Conservation (phyloP, 2,329 filamentous ascomycete species). For the Fusarium pseudonygamai region DNA sequence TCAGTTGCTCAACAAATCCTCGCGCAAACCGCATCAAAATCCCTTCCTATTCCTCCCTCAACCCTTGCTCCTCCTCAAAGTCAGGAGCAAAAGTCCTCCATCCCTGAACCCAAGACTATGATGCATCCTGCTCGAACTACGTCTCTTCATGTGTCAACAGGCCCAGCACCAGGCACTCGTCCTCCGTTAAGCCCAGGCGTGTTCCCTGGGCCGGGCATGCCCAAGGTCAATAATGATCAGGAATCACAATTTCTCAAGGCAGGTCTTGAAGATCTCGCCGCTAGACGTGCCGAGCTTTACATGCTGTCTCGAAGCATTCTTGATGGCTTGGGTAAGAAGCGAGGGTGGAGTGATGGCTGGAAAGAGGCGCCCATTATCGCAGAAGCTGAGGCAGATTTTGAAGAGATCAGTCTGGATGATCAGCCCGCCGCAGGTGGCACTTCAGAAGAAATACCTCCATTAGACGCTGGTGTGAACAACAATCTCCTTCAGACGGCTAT, state of each 20-base stretch:
- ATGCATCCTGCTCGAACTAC: slow-evolving; percentile 73
- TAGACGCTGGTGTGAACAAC: slow-evolving; percentile 51
- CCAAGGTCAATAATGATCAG: slow-evolving; percentile 52
- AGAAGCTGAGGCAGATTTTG: slow-evolving; percentile 60
- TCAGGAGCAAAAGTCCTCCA: slow-evolving; percentile 68
- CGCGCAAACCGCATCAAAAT: slow-evolving; percentile 75
- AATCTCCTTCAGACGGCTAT: slow-evolving; percentile 69
- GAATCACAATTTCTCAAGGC: slow-evolving; percentile 63
- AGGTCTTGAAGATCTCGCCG: slow-evolving; percentile 84
- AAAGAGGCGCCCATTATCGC: slow-evolving; percentile 63
- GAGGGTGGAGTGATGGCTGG: slow-evolving; percentile 84
- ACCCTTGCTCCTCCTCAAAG: slow-evolving; percentile 57
- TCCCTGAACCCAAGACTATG: slow-evolving; percentile 75
- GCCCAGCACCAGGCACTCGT: slow-evolving; percentile 48
- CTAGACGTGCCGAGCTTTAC: slow-evolving; percentile 83
- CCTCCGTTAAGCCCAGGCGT: slow-evolving; percentile 60
- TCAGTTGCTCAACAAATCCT: slow-evolving; percentile 80
- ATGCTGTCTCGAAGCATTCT: slow-evolving; percentile 82
- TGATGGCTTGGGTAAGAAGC: slow-evolving; percentile 75
- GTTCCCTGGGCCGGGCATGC: slow-evolving; percentile 61
- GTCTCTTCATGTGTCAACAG: slow-evolving; percentile 62
- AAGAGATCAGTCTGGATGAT: slow-evolving; percentile 66
- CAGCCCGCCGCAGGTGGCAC: slow-evolving; percentile 39
- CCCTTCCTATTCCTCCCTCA: slow-evolving; percentile 72
- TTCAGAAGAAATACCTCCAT: slow-evolving; percentile 24